Conservation (phyloP, 1,284 basidiomycete genomes). For the Irpex sp. region DNA sequence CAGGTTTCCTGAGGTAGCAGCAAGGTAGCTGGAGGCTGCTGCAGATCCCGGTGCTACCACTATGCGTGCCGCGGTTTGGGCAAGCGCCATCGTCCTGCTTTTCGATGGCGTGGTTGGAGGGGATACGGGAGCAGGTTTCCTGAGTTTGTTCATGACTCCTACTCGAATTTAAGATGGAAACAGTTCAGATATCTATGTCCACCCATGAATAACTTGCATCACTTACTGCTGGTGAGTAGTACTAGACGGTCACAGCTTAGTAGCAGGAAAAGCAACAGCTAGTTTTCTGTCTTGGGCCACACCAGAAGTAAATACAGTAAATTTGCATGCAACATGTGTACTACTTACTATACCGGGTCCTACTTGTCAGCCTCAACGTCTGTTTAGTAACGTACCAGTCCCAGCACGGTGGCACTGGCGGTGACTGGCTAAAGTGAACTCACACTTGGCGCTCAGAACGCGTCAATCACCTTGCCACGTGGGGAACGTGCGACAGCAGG, state of each 20-base stretch:
- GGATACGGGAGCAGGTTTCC: constrained; percentile 7
- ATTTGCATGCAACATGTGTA: too few species aligned
- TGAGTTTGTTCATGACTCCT: constrained; percentile 18
- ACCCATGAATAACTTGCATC: neutral
- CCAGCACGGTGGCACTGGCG: too few species aligned
- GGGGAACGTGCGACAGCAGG: neutral
- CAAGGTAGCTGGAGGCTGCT: neutral
- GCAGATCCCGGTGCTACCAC: neutral
- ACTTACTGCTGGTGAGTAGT: neutral
- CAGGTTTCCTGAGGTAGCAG: neutral
- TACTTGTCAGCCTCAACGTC: too few species aligned
- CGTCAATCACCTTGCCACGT: neutral
- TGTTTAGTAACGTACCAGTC: too few species aligned
- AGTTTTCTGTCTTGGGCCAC: too few species aligned
- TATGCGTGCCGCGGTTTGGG: constrained; percentile 8
- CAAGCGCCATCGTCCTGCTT: constrained; percentile 21
- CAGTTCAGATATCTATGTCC: too few species aligned
- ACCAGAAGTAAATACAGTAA: too few species aligned
- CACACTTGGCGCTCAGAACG: neutral
- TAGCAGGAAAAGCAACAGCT: too few species aligned
- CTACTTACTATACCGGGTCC: too few species aligned
- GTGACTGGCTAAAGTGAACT: neutral
- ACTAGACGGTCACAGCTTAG: neutral
- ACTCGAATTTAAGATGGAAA: too few species aligned
- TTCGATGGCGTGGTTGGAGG: neutral